Base-by-base conservation (phyloP, 371 early-diverging fungal species). In the Mortierella sp. region DNA sequence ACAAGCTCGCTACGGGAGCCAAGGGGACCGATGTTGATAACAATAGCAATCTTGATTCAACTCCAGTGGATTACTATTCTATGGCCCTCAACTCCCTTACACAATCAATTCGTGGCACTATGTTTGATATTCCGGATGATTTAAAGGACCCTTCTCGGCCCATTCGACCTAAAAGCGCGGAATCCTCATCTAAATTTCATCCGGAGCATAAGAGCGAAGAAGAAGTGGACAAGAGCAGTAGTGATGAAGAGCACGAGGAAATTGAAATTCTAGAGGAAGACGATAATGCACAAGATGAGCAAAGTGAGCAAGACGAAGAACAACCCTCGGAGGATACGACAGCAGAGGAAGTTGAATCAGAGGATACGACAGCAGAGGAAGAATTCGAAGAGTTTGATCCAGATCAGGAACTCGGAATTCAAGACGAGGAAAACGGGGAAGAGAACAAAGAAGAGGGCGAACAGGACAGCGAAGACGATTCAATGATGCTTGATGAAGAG, bases 21-120 rank as follows among this genome's bases (percentile, higher is more conserved):
- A 40, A 28, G 20, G 78, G 73, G 1, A 63, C 73, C 5, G 77
- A 77, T 57, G 64, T 24, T 6, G 77, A 76, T 28, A 75, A 75
- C 58, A 55, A 75, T 39, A 66, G 62, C 51, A 40, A 64, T 3
- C 68, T 77, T 8, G 72, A 68, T 40, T 26, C 62, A 0, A 4
- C 54, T 3, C 11, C 57, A 20, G 2, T 8, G 6, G 66, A 70
- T 26, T 67, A 63, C 18, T 24, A 61, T 3, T 8, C 62, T 6
- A 52, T 72, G 62, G 20, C 70, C 18, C 30, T 67, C 12, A 28
- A 20, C 1, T n/a, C 67, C 11, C 72, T 79, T 28, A 47, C 54
- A 30, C 43, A 35, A 16, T n/a, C 64, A 39, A 32, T 79, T 47
- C 74, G 57, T 1, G 62, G 62, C 18, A 68, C 75, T 12, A 67